These are phyloP conservation scores for Colletotrichum musicola DNA, from an alignment of 2,329 filamentous ascomycete species.

Conservation along the genomic window DNA sequence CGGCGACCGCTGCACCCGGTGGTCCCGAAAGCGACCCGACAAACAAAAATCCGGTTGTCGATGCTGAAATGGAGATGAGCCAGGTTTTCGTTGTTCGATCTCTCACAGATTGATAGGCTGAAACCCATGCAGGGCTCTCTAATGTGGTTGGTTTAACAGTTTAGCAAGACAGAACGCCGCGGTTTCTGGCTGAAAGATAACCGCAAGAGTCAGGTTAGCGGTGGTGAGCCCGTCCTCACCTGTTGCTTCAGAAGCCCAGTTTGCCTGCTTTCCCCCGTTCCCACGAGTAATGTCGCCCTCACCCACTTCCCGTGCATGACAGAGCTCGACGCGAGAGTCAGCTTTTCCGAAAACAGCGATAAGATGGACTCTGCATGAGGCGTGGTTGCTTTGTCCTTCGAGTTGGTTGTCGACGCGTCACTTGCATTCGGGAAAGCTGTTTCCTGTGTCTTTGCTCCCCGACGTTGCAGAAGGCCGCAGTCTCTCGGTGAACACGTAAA, in stretches of 20 bases:
- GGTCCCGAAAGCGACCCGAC: background rate
- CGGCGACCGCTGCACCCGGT: constrained; percentile 1
- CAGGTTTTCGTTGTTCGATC: background rate
- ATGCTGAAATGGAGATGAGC: background rate
- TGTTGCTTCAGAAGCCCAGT: background rate
- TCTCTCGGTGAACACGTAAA: background rate
- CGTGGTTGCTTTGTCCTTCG: background rate
- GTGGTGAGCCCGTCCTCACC: background rate
- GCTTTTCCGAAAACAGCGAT: background rate
- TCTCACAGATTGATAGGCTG: constrained; percentile 4
- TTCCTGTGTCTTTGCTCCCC: background rate
- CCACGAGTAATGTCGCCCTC: background rate
- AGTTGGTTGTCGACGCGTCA: constrained; percentile 11
- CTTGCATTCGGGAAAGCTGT: background rate
- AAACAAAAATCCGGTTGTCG: background rate
- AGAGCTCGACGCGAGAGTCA: constrained; percentile 1
- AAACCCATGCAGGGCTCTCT: constrained; percentile 4
- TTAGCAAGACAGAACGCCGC: background rate
- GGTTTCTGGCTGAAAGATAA: background rate
- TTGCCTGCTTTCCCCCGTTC: background rate
- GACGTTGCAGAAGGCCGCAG: background rate
- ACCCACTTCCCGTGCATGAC: background rate
- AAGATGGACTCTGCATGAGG: background rate
- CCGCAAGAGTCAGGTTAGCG: constrained; percentile 2
- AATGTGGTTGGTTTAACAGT: background rate